Conservation (phyloP, 768 basidiomycete genomes). For the Tylopilus sp. region DNA sequence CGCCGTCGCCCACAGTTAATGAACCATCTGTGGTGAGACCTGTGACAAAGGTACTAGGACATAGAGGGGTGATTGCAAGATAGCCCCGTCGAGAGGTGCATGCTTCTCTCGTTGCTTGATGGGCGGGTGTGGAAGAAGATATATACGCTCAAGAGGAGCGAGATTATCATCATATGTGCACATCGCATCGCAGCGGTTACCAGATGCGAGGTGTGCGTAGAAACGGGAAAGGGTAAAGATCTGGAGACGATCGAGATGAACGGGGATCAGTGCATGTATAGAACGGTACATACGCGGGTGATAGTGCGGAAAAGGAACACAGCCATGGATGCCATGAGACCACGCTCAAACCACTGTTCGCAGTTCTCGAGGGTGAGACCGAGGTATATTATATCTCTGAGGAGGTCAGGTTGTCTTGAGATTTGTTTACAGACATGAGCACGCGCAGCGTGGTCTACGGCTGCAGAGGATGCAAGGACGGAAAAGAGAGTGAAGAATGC, state of each 20-base stretch:
- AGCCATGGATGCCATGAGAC: conserved; percentile 54
- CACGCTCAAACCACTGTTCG: conserved; percentile 73
- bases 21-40: conserved; percentile 50
- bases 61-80: conserved; percentile 41
- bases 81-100: neutral
- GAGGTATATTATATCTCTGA: conserved; percentile 65
- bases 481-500: conserved; percentile 63
- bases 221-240: conserved; percentile 68
- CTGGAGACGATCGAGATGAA: conserved; percentile 33
- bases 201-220: conserved; percentile 53
- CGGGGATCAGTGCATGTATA: neutral
- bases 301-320: conserved; percentile 60
- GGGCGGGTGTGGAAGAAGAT: conserved; percentile 46
- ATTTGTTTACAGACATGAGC: conserved; percentile 70
- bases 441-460: conserved; percentile 53
- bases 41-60: conserved; percentile 62
- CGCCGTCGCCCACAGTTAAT: conserved; percentile 48
- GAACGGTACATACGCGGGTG: conserved; percentile 51
- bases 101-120: conserved; percentile 7
- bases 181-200: conserved; percentile 18
- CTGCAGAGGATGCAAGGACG: conserved; percentile 51
- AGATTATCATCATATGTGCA: conserved; percentile 21
- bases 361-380: conserved; percentile 79
- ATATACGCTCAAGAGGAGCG: conserved; percentile 53
- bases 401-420: conserved; percentile 69